Evolutionary conservation across 768 basidiomycete species (phyloP), one percentile per base, ranked within the genome.

Genomic region (Nidularia pulvinata): DNA sequence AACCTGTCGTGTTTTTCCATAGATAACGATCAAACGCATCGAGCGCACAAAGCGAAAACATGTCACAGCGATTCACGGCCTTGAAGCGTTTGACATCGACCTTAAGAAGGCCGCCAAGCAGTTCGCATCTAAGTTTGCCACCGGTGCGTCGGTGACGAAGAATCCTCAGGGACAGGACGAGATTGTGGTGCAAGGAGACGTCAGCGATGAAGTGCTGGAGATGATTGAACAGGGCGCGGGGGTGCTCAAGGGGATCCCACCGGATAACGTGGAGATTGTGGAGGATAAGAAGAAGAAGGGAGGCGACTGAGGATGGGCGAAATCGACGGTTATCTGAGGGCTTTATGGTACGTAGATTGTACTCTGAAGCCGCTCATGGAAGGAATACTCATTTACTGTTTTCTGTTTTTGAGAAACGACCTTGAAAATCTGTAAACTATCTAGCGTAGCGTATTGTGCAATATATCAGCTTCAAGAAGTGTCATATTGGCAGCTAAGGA

Each of bases 131-230:
- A 93, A 89, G 67, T 98, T 98, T 61, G 96, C 97, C 3, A 96
- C 95, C 0, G 96, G 97, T 3, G 84, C 93, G 7, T 93, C 91
- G 14, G 95, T 99, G 6, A 89, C 88, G 48, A 98, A 97, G 78
- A 97, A 94, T 56, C 74, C 84, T 1, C 89, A 92, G 63, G 95
- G 95, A 1, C 80, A 80, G 58, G 97, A 98, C 48, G 95, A 98
- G 75, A 93, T 99, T 60, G 90, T 97, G 25, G 90, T 99, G 14
- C 95, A 98, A 64, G 97, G 97, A 11, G 97, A 99, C 68, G 96
- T 98, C 2, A 82, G 86, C 46, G 89, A 88, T 49, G 95, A 98
- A 48, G 82, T 98, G 50, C 68, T 89, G 50, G 91, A 93, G 57
- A 84, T 94, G 78, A 84, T 94, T 32, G 86, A 86, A 67, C 81